Evolutionary conservation across 306 rosid species (phyloP).

Genomic region (Rosa persica): DNA sequence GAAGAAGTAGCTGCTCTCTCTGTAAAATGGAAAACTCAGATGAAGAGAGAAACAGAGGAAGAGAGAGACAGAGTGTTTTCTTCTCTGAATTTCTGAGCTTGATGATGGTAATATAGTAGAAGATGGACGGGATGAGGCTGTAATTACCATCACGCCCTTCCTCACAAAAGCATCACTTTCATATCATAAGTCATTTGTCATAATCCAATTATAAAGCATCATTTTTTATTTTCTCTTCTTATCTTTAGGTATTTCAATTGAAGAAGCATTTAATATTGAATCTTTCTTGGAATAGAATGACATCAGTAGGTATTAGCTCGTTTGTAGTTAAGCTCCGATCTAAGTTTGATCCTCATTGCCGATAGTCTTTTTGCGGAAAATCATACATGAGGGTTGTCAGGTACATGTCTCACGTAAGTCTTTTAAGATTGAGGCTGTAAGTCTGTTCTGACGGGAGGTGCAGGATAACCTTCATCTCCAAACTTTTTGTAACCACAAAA

Average conservation of each 20-base stretch:
- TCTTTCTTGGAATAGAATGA: neutral
- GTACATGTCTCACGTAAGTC: no score
- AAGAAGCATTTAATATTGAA: neutral
- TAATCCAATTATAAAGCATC: neutral
- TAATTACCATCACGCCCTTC: conserved; percentile 32
- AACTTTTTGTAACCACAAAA: no score
- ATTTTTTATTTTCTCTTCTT: neutral
- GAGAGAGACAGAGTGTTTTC: neutral
- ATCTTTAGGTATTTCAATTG: neutral
- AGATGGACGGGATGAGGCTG: neutral
- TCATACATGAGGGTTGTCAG: no score
- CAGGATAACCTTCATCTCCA: no score
- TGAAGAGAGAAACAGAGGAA: neutral
- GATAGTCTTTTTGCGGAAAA: no score
- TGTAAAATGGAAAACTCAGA: neutral
- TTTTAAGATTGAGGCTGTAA: no score
- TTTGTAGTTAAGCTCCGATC: no score
- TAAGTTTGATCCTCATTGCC: no score
- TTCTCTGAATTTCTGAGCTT: neutral
- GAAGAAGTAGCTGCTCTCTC: neutral
- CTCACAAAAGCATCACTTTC: neutral
- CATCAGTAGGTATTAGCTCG: neutral
- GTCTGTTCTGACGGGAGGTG: no score
- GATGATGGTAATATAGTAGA: conserved; percentile 24
- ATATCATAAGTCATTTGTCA: neutral